A percentile compares a stretch with the other conserved stretches of the same genome.
These are phyloP conservation scores for Raddia distichophylla DNA, from an alignment of 176 grass and related monocot genomes.

Conservation along the genomic window DNA sequence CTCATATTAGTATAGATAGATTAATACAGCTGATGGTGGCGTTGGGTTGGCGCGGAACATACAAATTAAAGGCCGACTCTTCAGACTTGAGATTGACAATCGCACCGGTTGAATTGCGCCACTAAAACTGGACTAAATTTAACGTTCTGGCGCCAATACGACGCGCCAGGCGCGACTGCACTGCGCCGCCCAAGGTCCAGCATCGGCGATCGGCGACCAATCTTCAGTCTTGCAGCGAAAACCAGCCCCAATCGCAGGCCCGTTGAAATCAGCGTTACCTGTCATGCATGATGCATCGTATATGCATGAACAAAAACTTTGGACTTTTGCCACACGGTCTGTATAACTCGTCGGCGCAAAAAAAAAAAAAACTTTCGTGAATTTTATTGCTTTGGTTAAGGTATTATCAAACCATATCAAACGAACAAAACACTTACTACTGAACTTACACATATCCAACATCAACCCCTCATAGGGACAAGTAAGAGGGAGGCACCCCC, in stretches of 20 bases:
- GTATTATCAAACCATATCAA: no score
- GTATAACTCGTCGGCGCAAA: no score
- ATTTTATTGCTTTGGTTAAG: no score
- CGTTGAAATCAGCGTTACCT: background rate
- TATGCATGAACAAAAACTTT: background rate
- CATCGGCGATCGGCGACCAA: background rate
- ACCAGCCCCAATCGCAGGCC: background rate
- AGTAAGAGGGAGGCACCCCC: no score
- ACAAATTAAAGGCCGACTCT: background rate
- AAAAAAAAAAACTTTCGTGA: no score
- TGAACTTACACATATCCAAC: no score
- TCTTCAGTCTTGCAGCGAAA: background rate
- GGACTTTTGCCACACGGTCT: background rate
- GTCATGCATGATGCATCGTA: background rate
- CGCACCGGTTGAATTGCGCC: slow-evolving; percentile 9
- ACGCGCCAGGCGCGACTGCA: background rate
- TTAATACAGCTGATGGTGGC: background rate
- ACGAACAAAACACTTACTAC: no score
- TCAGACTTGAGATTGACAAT: slow-evolving; percentile 30
- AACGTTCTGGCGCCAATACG: background rate
- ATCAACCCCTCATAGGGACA: no score
- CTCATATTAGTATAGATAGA: no score
- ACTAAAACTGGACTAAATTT: slow-evolving; percentile 6
- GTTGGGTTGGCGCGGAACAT: background rate
- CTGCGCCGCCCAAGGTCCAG: background rate